These are phyloP conservation scores for Blastobotrys terrestris DNA, from an alignment of 805 yeast genomes.

Conservation along the genomic window DNA sequence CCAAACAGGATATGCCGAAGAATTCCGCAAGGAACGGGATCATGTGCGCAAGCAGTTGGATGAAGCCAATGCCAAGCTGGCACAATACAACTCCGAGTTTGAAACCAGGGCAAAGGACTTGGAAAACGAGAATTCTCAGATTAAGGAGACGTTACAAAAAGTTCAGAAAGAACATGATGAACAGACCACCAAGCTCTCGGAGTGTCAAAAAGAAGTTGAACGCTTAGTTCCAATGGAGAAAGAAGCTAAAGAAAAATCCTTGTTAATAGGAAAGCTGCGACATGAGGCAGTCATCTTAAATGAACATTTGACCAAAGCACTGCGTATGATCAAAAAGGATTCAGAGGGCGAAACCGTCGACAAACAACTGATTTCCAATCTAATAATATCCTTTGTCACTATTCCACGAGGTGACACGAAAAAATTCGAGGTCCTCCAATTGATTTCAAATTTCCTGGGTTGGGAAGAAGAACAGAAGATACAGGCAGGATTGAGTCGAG, in stretches of 20 bases:
- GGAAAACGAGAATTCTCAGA: conserved; percentile 13
- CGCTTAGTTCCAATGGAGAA: conserved; percentile 38
- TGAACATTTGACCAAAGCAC: conserved; percentile 92
- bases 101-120: conserved; percentile 6
- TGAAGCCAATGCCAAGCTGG: conserved; percentile 30
- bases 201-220: conserved; percentile 17
- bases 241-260: conserved; percentile 62
- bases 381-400: conserved; percentile 75
- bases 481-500: conserved; percentile 28
- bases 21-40: conserved; percentile 20
- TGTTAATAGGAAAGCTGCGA: conserved; percentile 81
- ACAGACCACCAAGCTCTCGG: conserved; percentile 32
- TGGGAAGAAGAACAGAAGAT: conserved; percentile 67
- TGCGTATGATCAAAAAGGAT: conserved; percentile 73
- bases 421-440: conserved; percentile 84
- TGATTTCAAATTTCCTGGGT: conserved; percentile 72
- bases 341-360: conserved; percentile 75
- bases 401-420: conserved; percentile 91
- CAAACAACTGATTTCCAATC: conserved; percentile 80
- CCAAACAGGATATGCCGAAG: conserved; percentile 25
- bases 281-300: conserved; percentile 92
- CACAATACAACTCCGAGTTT: conserved; percentile 8
- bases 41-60: conserved; percentile 20
- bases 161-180: conserved; percentile 18
- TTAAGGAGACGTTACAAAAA: conserved; percentile 15